Evolutionary conservation across 225 moss, liverwort and hornwort species (phyloP).

Genomic region (Ulota crispa): DNA sequence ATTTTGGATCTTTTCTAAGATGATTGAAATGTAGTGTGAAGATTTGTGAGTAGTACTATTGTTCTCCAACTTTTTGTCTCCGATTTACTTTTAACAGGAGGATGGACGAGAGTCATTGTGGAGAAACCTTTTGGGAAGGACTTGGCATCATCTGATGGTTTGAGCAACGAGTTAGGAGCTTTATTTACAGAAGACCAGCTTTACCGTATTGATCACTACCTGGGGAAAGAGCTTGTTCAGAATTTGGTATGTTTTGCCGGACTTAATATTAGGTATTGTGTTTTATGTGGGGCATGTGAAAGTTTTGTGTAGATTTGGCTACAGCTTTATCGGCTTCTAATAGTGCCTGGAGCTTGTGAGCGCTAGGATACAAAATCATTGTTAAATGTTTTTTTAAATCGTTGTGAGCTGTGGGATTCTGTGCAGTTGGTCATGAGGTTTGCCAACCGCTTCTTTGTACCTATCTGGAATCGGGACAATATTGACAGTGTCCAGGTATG

Average conservation of each 20-base stretch:
- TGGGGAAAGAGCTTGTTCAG: conserved; percentile 91
- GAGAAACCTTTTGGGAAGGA: conserved; percentile 95
- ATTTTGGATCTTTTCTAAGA: neutral
- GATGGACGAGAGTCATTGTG: conserved; percentile 92
- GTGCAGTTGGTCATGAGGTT: conserved; percentile 83
- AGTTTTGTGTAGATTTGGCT: neutral
- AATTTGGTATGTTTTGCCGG: conserved; percentile 47
- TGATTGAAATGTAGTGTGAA: neutral
- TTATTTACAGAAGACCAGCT: conserved; percentile 82
- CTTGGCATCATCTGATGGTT: conserved; percentile 61
- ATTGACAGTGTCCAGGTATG: conserved; percentile 73
- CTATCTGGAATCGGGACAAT: conserved; percentile 89
- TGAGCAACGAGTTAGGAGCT: conserved; percentile 67
- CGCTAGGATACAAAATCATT: neutral
- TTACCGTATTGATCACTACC: conserved; percentile 87
- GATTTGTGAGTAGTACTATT: neutral
- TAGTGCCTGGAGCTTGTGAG: conserved; percentile 4
- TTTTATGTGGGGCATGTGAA: neutral
- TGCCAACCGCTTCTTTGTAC: conserved; percentile 86
- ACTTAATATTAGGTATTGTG: neutral
- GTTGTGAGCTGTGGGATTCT: neutral
- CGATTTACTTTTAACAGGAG: conserved; percentile 32
- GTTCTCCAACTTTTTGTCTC: neutral
- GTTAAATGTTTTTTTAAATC: neutral
- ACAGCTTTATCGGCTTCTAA: neutral